phyloP scores from a whole-genome alignment of 2,329 filamentous ascomycete species.

The Myriosclerotinia duriaeana region DNA sequence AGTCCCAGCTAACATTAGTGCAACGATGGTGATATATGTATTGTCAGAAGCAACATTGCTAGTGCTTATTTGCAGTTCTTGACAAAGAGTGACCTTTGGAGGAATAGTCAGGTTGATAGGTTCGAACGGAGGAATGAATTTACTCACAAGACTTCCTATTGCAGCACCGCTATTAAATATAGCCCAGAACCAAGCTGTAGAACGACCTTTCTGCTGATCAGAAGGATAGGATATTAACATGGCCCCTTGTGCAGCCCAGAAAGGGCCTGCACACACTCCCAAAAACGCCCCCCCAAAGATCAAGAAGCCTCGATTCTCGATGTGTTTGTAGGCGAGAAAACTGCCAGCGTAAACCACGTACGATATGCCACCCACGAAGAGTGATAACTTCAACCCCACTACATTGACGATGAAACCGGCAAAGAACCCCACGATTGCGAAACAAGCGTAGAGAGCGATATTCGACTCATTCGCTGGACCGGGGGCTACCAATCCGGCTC shows the following conservation, averaged over 20 bases:
- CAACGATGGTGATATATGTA: slow-evolving; percentile 26
- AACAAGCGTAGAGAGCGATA: slow-evolving; percentile 48
- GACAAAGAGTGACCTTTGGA: slow-evolving; percentile 59
- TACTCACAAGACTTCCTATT: slow-evolving; percentile 26
- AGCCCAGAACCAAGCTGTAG: slow-evolving; percentile 52
- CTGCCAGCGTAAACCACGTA: slow-evolving; percentile 71
- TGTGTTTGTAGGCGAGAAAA: slow-evolving; percentile 68
- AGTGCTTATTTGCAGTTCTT: slow-evolving; percentile 62
- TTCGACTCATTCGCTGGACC: slow-evolving; percentile 49
- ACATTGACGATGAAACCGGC: slow-evolving; percentile 74
- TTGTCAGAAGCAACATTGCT: slow-evolving; percentile 28
- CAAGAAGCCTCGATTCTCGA: slow-evolving; percentile 57
- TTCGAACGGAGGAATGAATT: neutral
- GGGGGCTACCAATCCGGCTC: slow-evolving; percentile 56
- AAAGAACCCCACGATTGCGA: slow-evolving; percentile 60
- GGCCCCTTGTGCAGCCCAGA: slow-evolving; percentile 79
- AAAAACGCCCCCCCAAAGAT: slow-evolving; percentile 72
- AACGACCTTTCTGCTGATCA: slow-evolving; percentile 77
- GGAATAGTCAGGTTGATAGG: slow-evolving; percentile 1
- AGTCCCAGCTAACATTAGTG: slow-evolving; percentile 47
- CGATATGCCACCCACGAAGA: slow-evolving; percentile 69
- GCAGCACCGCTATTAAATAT: slow-evolving; percentile 26
- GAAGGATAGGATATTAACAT: slow-evolving; percentile 86
- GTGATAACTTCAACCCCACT: slow-evolving; percentile 64
- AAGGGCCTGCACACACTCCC: slow-evolving; percentile 71